Base-by-base conservation (phyloP, 2,329 filamentous ascomycete genomes). In the Cryphonectria parasitica region DNA sequence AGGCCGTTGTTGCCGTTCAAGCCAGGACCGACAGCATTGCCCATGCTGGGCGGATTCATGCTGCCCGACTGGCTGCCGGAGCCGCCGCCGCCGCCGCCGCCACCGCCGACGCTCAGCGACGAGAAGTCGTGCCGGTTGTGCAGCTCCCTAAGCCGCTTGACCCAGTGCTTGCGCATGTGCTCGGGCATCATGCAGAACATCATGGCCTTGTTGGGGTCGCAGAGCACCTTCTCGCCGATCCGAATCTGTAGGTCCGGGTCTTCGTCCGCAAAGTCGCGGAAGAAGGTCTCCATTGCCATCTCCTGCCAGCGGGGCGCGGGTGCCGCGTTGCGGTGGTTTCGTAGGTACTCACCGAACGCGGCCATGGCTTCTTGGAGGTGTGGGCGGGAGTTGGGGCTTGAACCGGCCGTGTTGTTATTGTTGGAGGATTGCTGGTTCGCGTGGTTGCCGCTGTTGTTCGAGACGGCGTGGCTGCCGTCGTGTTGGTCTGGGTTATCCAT, bases 151-250 rank as follows among this genome's bases (percentile, higher is more conserved):
- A 88, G 78, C 68, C 84, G 79, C 75, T 82, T 84, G 2, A 89
- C 84, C 87, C 87, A 89, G 74, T 89, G 87, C 71, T 83, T 81
- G 64, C 87, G 81, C 72, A 89, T 77, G 15, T 78, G 76, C 2
- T 81, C 78, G 0, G 87, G 84, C 86, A 89, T 89, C 79, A 89
- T 89, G 80, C 87, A 88, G 73, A 89, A 90, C 58, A 89, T 83
- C 82, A 89, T 86, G 41, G 87, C 88, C 76, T 88, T 89, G 75
- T 85, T 86, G 73, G 88, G 85, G 73, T 89, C 85, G n/a, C 85
- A 83, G 36, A 89, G 80, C 1, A 87, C 83, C 72, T 86, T 86
- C 77, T 89, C 87, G 0, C 87, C 86, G 45, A 89, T 87, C 77
- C 86, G 87, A 54, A 89, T 80, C 79, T 89, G 87, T 69, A 89